Conservation (phyloP, 73 alveolate species). For the Tetrahymena elliotti region DNA sequence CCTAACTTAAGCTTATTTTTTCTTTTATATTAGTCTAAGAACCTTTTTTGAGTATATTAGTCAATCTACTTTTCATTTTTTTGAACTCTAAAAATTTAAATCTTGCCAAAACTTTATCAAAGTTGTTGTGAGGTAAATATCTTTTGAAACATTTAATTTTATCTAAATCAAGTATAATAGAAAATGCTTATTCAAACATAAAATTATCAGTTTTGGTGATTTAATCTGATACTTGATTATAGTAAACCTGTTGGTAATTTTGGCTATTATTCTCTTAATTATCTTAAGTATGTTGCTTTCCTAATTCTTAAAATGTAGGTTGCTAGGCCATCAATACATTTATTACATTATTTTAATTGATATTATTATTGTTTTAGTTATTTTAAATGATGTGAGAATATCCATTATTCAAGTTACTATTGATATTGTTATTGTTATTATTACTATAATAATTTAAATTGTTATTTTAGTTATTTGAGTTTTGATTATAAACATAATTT, state of each 20-base stretch:
- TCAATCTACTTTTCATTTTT: background rate
- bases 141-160: background rate
- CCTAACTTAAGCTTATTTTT: background rate
- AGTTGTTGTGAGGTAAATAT: background rate
- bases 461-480: background rate
- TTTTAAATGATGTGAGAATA: background rate
- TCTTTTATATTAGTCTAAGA: background rate
- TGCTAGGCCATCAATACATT: background rate
- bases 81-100: background rate
- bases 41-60: background rate
- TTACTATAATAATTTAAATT: background rate
- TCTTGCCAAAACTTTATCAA: background rate
- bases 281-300: background rate
- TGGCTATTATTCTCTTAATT: background rate
- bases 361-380: background rate
- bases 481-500: background rate
- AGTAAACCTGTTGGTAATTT: background rate
- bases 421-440: background rate
- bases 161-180: background rate
- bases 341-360: background rate
- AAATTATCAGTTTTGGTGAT: background rate
- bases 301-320: background rate
- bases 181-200: background rate
- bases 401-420: background rate
- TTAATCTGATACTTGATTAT: background rate